Conservation (phyloP, 306 rosid genomes). For the Corylus avellana region DNA sequence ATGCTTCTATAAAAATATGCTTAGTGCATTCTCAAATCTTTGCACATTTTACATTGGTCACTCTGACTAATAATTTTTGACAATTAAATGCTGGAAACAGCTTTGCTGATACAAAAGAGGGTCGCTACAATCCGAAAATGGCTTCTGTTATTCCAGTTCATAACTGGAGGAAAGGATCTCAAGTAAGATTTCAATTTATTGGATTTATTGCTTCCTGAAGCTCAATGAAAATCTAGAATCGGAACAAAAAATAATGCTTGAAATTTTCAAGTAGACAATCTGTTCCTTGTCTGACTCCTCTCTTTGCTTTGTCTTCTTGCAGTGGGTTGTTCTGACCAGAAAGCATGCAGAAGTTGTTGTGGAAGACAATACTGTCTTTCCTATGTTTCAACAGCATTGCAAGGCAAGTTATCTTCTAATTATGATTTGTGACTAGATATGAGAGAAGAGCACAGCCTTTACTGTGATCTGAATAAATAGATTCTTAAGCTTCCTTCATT, state of each 20-base stretch:
- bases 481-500: not conserved
- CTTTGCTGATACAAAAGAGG: conserved; percentile 93
- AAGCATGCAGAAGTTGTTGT: conserved; percentile 89
- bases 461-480: not conserved
- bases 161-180: conserved; percentile 99
- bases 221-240: conserved; percentile 19
- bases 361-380: conserved; percentile 68
- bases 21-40: not conserved
- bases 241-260: not conserved
- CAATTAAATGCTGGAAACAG: conserved; percentile 43
- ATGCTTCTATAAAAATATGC: not conserved
- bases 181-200: conserved; percentile 48
- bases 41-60: not conserved
- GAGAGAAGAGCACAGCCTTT: not conserved
- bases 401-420: conserved; percentile 48
- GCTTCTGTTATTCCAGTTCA: conserved; percentile 77
- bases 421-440: not conserved
- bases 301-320: conserved; percentile 29
- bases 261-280: not conserved
- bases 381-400: conserved; percentile 82
- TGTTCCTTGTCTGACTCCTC: conserved; percentile 23
- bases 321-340: conserved; percentile 94
- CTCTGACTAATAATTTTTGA: not conserved
- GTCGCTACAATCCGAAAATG: conserved; percentile 97
- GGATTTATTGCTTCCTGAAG: conserved; percentile 14